Percentiles rank a stretch among this genome's conserved stretches.
These are phyloP conservation scores for Solanum gracilifrons DNA, from an alignment of 257 asterid species.

Conservation along the genomic window DNA sequence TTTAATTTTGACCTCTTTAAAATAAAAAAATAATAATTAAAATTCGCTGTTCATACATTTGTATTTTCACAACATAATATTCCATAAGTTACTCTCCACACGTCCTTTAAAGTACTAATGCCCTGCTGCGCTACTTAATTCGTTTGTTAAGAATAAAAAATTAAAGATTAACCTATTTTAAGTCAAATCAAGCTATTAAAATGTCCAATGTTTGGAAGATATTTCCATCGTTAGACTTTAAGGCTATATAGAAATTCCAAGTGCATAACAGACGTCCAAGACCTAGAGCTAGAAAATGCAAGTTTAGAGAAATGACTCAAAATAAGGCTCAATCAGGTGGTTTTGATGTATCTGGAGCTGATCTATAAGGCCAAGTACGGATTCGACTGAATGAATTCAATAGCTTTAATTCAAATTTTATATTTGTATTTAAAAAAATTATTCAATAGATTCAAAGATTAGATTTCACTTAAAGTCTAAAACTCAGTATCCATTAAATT, in stretches of 20 bases:
- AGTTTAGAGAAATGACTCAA: neutral
- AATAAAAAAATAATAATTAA: too few species aligned
- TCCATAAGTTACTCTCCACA: neutral
- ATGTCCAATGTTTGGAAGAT: neutral
- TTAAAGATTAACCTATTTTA: neutral
- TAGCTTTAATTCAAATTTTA: neutral
- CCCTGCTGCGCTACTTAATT: neutral
- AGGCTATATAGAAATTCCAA: neutral
- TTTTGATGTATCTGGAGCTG: neutral
- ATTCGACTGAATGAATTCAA: neutral
- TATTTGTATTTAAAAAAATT: too few species aligned
- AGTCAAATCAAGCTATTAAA: accelerated
- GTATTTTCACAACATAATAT: neutral
- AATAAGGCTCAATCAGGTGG: neutral
- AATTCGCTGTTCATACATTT: neutral
- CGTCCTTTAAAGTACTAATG: neutral
- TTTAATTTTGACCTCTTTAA: neutral
- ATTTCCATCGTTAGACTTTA: neutral
- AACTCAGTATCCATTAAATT: neutral
- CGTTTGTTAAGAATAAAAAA: neutral
- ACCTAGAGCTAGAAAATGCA: neutral
- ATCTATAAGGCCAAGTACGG: neutral
- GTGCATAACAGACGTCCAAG: neutral
- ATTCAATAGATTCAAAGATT: too few species aligned
- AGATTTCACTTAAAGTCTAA: neutral